phyloP scores from a whole-genome alignment of 2,329 filamentous ascomycete species.

The Elsinoe necatrix region DNA sequence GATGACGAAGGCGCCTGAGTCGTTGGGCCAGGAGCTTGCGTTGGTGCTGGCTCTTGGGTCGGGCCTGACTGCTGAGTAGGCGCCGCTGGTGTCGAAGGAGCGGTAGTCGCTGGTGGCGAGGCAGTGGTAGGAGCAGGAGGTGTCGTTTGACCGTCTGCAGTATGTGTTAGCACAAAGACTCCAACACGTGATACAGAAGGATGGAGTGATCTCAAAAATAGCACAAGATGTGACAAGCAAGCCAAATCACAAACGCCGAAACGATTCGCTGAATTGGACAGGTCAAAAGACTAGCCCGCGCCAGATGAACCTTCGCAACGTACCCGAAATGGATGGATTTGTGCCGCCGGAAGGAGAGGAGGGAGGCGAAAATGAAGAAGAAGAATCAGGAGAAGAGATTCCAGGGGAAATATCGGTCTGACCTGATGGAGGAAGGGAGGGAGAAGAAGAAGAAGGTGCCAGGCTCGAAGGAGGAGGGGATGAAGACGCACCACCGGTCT shows the following conservation, averaged over 20 bases:
- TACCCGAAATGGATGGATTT: constrained; percentile 17
- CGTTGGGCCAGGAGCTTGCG: constrained; percentile 1
- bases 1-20: constrained; percentile 16
- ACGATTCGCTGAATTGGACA: constrained; percentile 13
- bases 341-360: constrained; percentile 8
- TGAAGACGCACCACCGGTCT: constrained; percentile 17
- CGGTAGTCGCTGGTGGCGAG: neutral
- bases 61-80: constrained; percentile 4
- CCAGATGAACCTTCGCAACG: constrained; percentile 15
- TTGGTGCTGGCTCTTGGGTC: constrained; percentile 9
- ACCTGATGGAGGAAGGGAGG: constrained; percentile 14
- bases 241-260: constrained; percentile 12
- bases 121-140: constrained; percentile 11
- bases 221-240: neutral
- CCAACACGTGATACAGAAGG: neutral
- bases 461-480: constrained; percentile 18
- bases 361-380: constrained; percentile 15
- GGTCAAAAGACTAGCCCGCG: constrained; percentile 16
- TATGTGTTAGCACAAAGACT: neutral
- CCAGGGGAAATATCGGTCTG: constrained; percentile 17
- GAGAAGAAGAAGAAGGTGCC: constrained; percentile 19
- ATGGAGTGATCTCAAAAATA: neutral
- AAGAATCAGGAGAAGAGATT: constrained; percentile 16
- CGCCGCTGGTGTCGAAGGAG: neutral
- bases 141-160: constrained; percentile 5